phyloP scores from a whole-genome alignment of 163 green algal species.

The Scenedesmus sp. region DNA sequence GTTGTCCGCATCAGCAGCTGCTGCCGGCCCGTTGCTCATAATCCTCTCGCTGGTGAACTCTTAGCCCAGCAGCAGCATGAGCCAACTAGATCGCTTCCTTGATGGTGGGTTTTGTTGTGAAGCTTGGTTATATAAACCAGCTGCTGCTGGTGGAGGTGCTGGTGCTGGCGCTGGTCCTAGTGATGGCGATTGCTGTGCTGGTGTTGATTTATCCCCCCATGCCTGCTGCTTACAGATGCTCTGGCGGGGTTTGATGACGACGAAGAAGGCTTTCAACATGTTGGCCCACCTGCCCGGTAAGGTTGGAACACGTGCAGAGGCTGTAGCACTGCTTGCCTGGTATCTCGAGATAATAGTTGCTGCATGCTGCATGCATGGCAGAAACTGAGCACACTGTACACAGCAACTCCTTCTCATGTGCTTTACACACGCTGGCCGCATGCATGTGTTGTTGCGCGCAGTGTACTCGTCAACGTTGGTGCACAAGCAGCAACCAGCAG shows the following conservation, averaged over 20 bases:
- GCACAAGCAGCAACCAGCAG: not conserved
- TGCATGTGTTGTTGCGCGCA: not conserved
- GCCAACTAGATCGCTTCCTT: slow-evolving; percentile 27
- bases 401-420: not conserved
- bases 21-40: not conserved
- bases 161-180: not conserved
- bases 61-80: slow-evolving; percentile 4
- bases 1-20: slow-evolving; percentile 2
- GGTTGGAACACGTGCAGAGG: too few relatives aligned
- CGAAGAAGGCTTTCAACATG: not conserved
- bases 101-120: not conserved
- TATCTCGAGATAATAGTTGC: not conserved
- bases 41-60: not conserved
- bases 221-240: slow-evolving; percentile 37
- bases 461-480: not conserved
- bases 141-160: not conserved
- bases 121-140: not conserved
- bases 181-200: not conserved
- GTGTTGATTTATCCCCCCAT: not conserved
- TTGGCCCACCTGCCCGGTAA: not conserved
- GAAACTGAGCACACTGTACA: not conserved
- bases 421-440: not conserved
- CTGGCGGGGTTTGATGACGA: slow-evolving; percentile 49
- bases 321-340: not conserved
- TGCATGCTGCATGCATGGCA: not conserved